Conservation (phyloP, 1,139 yeast species). For the Saccharomyces pastorianus region DNA sequence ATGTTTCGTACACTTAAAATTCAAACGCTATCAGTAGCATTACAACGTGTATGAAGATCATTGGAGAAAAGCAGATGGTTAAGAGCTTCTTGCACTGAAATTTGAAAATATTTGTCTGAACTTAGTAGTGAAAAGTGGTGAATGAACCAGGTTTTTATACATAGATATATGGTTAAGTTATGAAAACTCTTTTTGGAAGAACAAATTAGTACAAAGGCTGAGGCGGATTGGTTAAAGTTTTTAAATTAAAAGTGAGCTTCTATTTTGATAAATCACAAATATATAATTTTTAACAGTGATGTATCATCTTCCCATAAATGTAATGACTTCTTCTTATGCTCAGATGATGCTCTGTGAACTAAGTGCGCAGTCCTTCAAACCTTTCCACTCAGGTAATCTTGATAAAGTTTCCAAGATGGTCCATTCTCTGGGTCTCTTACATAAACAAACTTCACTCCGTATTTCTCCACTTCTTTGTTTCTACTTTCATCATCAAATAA, state of each 20-base stretch:
- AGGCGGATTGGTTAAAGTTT: too few species aligned
- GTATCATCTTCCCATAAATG: neutral
- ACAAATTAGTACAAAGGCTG: too few species aligned
- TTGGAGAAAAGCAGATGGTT: neutral
- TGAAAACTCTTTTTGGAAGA: too few species aligned
- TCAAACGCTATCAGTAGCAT: too few species aligned
- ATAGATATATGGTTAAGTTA: too few species aligned
- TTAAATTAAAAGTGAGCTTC: too few species aligned
- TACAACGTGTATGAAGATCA: neutral
- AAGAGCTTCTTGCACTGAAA: neutral
- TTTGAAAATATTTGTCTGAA: too few species aligned
- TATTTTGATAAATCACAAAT: too few species aligned
- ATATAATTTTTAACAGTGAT: too few species aligned
- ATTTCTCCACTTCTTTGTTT: conserved; percentile 45
- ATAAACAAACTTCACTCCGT: conserved; percentile 44
- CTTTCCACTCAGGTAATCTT: conserved; percentile 16
- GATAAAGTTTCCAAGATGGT: conserved; percentile 29
- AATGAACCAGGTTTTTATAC: too few species aligned
- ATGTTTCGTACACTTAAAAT: too few species aligned
- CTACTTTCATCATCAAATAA: conserved; percentile 53
- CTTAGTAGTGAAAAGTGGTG: too few species aligned
- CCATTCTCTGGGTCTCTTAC: conserved; percentile 29
- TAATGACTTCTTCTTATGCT: neutral
- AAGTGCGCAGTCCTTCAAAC: neutral
- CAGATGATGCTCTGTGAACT: neutral